A percentile compares a stretch with the other conserved stretches of the same genome.
Evolutionary conservation across 2,329 filamentous ascomycete genomes (phyloP).

Genomic region (Microdochium paspali): DNA sequence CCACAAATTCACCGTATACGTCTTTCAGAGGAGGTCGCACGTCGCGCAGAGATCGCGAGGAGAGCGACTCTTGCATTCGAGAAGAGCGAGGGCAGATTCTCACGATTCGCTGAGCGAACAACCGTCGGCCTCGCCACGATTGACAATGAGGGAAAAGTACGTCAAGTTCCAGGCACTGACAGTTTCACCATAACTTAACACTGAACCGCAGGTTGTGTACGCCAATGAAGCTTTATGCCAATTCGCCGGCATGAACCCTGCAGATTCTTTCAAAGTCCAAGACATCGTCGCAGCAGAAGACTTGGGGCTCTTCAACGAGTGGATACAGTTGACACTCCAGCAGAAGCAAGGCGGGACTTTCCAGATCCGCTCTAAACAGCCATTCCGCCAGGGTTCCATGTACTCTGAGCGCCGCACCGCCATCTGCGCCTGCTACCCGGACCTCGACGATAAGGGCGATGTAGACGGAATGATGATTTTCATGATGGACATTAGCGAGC

Average conservation of each 20-base stretch:
- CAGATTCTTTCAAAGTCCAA: constrained; percentile 2
- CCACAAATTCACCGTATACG: constrained; percentile 11
- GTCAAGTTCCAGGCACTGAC: background rate
- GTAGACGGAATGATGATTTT: constrained; percentile 16
- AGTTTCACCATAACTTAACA: constrained; percentile 1
- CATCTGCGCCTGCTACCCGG: constrained; percentile 15
- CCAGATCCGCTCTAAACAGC: constrained; percentile 13
- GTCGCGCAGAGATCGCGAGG: constrained; percentile 12
- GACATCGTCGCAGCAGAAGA: constrained; percentile 11
- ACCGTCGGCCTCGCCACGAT: constrained; percentile 13
- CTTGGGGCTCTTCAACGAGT: constrained; percentile 10
- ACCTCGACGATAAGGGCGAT: constrained; percentile 10
- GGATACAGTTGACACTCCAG: constrained; percentile 8
- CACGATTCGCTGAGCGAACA: constrained; percentile 14
- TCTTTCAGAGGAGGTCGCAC: constrained; percentile 12
- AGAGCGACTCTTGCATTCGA: constrained; percentile 11
- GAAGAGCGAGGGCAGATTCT: constrained; percentile 13
- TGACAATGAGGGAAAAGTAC: constrained; percentile 11
- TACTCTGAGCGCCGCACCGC: constrained; percentile 12
- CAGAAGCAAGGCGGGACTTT: constrained; percentile 14
- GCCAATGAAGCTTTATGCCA: constrained; percentile 17
- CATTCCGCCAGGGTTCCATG: constrained; percentile 14
- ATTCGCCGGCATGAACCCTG: constrained; percentile 10
- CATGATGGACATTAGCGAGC: constrained; percentile 16
- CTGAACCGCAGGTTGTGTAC: constrained; percentile 9